A percentile compares a stretch with the other conserved stretches of the same genome.
Evolutionary conservation across 345 rosid species (phyloP).

Genomic region (Crucihimalaya himalaica): DNA sequence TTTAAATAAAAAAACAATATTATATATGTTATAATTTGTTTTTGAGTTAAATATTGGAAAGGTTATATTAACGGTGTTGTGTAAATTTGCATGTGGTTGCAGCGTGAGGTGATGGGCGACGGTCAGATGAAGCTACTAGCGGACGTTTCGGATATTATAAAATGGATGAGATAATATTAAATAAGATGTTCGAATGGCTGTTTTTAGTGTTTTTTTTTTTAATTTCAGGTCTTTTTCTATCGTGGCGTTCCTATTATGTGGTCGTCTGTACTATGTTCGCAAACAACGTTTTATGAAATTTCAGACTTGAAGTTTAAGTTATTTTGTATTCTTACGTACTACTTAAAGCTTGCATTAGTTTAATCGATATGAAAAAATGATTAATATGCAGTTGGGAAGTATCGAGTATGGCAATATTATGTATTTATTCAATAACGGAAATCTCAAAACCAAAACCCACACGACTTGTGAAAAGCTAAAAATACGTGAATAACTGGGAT

Average conservation of each 20-base stretch:
- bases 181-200: slow-evolving; percentile 22
- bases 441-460: not conserved
- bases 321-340: not conserved
- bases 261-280: not conserved
- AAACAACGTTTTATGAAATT: slow-evolving; percentile 8
- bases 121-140: slow-evolving; percentile 23
- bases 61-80: slow-evolving; percentile 6
- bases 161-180: slow-evolving; percentile 24
- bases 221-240: not conserved
- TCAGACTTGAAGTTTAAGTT: slow-evolving; percentile 12
- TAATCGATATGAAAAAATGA: not conserved
- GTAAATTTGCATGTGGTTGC: slow-evolving; percentile 12
- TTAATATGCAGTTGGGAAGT: slow-evolving; percentile 12
- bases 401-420: not conserved
- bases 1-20: not conserved
- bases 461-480: not conserved
- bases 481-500: not conserved
- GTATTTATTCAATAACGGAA: not conserved
- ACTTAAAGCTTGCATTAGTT: not conserved
- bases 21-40: not conserved
- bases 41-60: not conserved
- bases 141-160: slow-evolving; percentile 22
- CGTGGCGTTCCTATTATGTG: not conserved
- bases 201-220: slow-evolving; percentile 5
- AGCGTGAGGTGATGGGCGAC: slow-evolving; percentile 30